Evolutionary conservation across 257 asterid genomes (phyloP).

Genomic region (Ilex asprella): DNA sequence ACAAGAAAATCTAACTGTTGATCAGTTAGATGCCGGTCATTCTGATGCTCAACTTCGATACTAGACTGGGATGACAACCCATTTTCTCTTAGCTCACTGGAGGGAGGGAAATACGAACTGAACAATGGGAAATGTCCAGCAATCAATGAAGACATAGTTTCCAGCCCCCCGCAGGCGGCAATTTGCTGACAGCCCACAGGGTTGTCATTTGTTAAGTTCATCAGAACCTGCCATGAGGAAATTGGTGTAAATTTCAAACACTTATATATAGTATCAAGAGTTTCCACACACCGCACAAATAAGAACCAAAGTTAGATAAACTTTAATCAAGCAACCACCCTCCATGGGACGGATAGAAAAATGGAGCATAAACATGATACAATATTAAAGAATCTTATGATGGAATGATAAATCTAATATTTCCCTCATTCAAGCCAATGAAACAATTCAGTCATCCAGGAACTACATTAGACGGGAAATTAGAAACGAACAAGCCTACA

Average conservation of each 20-base stretch:
- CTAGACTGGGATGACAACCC: constrained; percentile 27
- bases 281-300: not conserved
- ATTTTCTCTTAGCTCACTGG: constrained; percentile 17
- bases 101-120: constrained; percentile 23
- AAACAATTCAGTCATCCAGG: too few relatives aligned
- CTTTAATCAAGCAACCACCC: too few relatives aligned
- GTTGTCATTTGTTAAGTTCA: constrained; percentile 77
- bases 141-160: constrained; percentile 53
- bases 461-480: too few relatives aligned
- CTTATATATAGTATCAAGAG: constrained; percentile 4
- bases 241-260: constrained; percentile 5
- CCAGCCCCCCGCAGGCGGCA: constrained; percentile 63
- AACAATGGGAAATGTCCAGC: constrained; percentile 59
- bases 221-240: constrained; percentile 51
- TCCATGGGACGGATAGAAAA: too few relatives aligned
- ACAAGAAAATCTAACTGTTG: constrained; percentile 76
- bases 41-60: constrained; percentile 24
- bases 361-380: too few relatives aligned
- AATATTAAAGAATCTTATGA: not conserved
- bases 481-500: not conserved
- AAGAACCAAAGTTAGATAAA: not conserved
- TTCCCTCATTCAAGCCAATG: too few relatives aligned
- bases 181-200: constrained; percentile 70
- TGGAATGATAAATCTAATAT: not conserved
- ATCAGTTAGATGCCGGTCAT: constrained; percentile 40